Evolutionary conservation across 257 asterid species (phyloP).

Genomic region (Nicotiana tabacum): DNA sequence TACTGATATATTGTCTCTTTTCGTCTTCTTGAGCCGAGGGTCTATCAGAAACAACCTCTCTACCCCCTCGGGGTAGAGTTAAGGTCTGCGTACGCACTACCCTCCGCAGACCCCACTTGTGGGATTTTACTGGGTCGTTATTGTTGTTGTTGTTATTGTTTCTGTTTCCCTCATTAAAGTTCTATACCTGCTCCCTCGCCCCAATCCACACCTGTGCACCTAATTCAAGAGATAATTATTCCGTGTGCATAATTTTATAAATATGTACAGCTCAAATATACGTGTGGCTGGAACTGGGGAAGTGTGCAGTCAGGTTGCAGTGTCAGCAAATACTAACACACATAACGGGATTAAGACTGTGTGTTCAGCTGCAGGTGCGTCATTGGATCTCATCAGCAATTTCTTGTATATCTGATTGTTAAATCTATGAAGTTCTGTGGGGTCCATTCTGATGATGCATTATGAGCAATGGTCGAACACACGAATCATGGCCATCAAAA

Average conservation of each 20-base stretch:
- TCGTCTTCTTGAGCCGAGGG: too few species aligned
- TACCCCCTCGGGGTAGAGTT: too few species aligned
- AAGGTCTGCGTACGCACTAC: too few species aligned
- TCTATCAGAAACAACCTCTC: too few species aligned
- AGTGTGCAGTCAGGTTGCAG: slow-evolving; percentile 33
- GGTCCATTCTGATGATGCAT: neutral
- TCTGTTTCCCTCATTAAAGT: neutral
- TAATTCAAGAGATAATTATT: neutral
- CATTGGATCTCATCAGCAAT: neutral
- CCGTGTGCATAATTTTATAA: slow-evolving; percentile 6
- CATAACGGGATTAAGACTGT: slow-evolving; percentile 48
- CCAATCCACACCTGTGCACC: neutral
- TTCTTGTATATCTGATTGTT: neutral
- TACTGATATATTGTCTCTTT: too few species aligned
- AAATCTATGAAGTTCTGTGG: neutral
- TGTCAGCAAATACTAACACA: slow-evolving; percentile 32
- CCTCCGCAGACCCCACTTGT: too few species aligned
- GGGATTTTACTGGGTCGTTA: too few species aligned
- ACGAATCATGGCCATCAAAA: neutral
- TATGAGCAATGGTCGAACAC: neutral
- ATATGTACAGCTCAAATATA: slow-evolving; percentile 52
- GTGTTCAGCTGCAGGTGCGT: slow-evolving; percentile 63
- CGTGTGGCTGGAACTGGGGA: slow-evolving; percentile 52
- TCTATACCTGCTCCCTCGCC: neutral
- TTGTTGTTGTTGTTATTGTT: neutral